These are phyloP conservation scores for Suillus cothurnatus DNA, from an alignment of 768 basidiomycete species.

Conservation along the genomic window DNA sequence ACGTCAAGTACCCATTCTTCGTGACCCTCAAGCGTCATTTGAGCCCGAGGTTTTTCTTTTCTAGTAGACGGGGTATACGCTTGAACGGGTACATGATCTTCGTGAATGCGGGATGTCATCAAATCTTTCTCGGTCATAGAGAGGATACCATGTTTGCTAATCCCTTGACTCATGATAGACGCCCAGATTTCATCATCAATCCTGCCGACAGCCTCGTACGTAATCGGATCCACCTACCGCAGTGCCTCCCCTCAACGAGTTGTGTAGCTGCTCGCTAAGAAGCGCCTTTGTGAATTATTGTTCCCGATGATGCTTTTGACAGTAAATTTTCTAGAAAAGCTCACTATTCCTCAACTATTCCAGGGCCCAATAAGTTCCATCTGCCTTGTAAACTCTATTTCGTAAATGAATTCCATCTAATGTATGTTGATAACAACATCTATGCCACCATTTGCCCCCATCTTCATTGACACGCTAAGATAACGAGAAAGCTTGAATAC, in stretches of 20 bases:
- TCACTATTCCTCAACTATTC: neutral
- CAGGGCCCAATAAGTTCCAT: neutral
- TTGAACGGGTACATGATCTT: neutral
- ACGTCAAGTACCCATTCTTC: neutral
- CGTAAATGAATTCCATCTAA: conserved; percentile 15
- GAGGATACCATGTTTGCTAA: neutral
- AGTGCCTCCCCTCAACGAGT: too few species aligned
- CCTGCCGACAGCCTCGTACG: neutral
- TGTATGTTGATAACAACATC: conserved; percentile 42
- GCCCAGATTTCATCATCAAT: neutral
- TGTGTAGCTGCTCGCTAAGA: neutral
- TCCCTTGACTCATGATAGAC: neutral
- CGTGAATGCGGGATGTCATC: neutral
- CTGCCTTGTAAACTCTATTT: neutral
- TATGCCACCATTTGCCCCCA: conserved; percentile 42
- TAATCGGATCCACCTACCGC: neutral
- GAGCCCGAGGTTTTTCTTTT: neutral
- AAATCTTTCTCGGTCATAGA: neutral
- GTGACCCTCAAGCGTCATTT: neutral
- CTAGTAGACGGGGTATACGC: neutral
- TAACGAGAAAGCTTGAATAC: conserved; percentile 4
- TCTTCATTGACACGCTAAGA: conserved; percentile 31
- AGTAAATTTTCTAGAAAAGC: neutral
- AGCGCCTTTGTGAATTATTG: neutral
- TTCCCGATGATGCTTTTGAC: neutral